Base-by-base conservation (phyloP, 495 filamentous ascomycete genomes). In the Podospora comata region DNA sequence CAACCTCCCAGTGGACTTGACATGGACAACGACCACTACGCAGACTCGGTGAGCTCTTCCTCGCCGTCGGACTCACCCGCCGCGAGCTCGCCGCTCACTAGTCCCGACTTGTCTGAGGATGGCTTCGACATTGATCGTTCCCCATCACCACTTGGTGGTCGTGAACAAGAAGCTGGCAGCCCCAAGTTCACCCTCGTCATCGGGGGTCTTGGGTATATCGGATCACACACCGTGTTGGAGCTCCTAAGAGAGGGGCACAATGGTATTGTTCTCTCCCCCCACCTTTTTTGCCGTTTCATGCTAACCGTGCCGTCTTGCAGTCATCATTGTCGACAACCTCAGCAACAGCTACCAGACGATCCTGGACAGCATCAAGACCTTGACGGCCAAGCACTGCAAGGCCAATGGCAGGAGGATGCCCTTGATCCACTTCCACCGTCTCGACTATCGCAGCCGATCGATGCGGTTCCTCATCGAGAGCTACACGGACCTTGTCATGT, bases 181-280 rank as follows among this genome's bases (percentile, higher is more conserved):
- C 64, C 67, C 19, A 68, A n/a, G n/a, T 79, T 72, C 74, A 85
- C 88, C 65, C 81, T 89, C 20, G 86, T 89, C 61, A 86, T 87
- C 57, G 88, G 88, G n/a, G 88, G 88, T 9, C 79, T 88, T 20
- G 88, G 88, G 4, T 90, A 89, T 72, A 89, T 90, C 70, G 88
- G 88, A 66, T 87, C 84, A 61, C 88, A 89, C 76, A 89, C 88
- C 5, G 82, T 82, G 59, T 75, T 89, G 54, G 88, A 90, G 72
- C 77, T 90, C 44, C 80, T 90, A 60, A 85, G 89, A 65, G 83
- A 82, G 20, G 82, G 82, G 20, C 85, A 87, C 76, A 88, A 89
- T 74, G 86, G 74, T 72, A 34, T 7, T 23, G 23, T 32, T 32
- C 7, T 11, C 32, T 63, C 59, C 19, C n/a, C 19, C 55, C 55